Evolutionary conservation across 805 yeast species (phyloP).

Genomic region (Hanseniaspora jakobsenii): DNA sequence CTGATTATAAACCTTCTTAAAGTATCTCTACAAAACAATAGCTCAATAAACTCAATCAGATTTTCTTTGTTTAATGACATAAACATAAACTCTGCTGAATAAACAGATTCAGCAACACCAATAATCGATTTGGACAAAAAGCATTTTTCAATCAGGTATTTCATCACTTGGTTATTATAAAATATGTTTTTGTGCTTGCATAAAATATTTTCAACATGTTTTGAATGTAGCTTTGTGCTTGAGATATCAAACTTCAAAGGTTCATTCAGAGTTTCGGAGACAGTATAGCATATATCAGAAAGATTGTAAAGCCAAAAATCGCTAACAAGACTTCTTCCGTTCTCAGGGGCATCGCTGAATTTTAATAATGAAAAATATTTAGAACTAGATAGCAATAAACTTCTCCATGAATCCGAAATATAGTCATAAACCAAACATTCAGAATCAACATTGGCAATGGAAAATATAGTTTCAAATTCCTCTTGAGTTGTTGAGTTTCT

Average conservation of each 20-base stretch:
- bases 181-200: neutral
- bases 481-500: neutral
- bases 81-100: constrained; percentile 48
- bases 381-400: neutral
- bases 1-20: constrained; percentile 76
- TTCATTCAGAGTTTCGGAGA: neutral
- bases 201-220: neutral
- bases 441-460: neutral
- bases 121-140: constrained; percentile 64
- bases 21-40: constrained; percentile 31
- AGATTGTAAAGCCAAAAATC: constrained; percentile 7
- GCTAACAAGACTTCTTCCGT: neutral
- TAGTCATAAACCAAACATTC: too few relatives aligned
- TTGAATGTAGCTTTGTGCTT: neutral
- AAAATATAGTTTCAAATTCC: neutral
- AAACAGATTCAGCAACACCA: constrained; percentile 75
- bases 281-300: neutral
- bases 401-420: neutral
- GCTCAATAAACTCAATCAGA: constrained; percentile 33
- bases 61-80: constrained; percentile 35
- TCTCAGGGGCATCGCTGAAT: neutral
- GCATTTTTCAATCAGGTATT: constrained; percentile 46
- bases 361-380: neutral
- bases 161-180: constrained; percentile 20
- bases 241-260: neutral